These are phyloP conservation scores for Laburnicola sp. DNA, from an alignment of 2,329 filamentous ascomycete genomes.

Conservation along the genomic window DNA sequence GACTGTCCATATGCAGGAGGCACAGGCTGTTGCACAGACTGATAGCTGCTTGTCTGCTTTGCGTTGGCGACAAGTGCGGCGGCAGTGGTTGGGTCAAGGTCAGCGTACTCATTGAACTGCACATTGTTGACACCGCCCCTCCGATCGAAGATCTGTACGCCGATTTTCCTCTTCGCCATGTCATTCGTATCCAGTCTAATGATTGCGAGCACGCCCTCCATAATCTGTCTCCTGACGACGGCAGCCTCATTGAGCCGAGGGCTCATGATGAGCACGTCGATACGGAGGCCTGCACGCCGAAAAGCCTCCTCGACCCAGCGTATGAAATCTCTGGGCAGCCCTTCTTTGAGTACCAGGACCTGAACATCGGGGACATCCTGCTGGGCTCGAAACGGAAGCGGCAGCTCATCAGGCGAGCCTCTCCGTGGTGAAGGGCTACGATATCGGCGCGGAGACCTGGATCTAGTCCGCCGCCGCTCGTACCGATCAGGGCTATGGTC, in stretches of 20 bases:
- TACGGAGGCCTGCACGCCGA: conserved; percentile 68
- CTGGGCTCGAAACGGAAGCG: conserved; percentile 73
- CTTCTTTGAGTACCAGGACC: conserved; percentile 76
- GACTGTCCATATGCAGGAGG: conserved; percentile 4
- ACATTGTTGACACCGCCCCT: conserved; percentile 73
- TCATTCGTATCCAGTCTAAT: conserved; percentile 72
- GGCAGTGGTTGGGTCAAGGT: conserved; percentile 76
- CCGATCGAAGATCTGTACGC: conserved; percentile 83
- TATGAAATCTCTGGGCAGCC: conserved; percentile 71
- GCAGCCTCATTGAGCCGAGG: conserved; percentile 75
- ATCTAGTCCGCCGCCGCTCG: conserved; percentile 61
- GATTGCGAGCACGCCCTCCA: conserved; percentile 86
- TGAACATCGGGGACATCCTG: conserved; percentile 86
- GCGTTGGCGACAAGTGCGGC: conserved; percentile 78
- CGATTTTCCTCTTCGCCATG: conserved; percentile 72
- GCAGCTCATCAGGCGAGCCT: conserved; percentile 65
- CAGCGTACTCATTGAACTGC: conserved; percentile 83
- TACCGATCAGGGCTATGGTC: conserved; percentile 53
- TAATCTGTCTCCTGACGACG: conserved; percentile 80
- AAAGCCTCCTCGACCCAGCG: conserved; percentile 80
- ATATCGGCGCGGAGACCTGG: conserved; percentile 68
- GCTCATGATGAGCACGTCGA: conserved; percentile 78
- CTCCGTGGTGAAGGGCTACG: conserved; percentile 70
- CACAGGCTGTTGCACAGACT: conserved; percentile 40
- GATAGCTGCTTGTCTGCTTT: conserved; percentile 54